Evolutionary conservation across 768 basidiomycete species (phyloP).

Genomic region (Agaricus bisporus): DNA sequence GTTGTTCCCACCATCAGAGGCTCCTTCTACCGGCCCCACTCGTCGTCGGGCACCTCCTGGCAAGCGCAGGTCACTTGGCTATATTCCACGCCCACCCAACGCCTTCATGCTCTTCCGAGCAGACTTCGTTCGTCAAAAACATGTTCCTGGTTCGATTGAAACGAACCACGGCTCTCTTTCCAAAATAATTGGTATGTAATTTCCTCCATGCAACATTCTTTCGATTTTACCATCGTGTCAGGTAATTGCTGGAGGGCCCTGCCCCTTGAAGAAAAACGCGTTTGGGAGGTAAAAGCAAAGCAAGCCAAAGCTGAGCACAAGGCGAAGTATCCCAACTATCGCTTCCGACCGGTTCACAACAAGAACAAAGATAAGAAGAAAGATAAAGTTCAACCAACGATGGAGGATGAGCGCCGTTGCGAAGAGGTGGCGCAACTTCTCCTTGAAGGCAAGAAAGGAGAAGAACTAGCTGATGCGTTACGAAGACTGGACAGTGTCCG

Average conservation of each 20-base stretch:
- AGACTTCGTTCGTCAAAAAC: constrained; percentile 73
- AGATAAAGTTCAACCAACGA: constrained; percentile 29
- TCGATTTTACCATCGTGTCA: constrained; percentile 14
- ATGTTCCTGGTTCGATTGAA: constrained; percentile 74
- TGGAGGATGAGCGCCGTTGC: constrained; percentile 60
- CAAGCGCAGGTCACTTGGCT: constrained; percentile 52
- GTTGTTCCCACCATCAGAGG: constrained; percentile 18
- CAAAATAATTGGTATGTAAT: constrained; percentile 55
- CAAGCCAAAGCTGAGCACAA: constrained; percentile 72
- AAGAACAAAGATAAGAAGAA: constrained; percentile 37
- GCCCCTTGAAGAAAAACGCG: constrained; percentile 61
- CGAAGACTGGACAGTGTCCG: constrained; percentile 41
- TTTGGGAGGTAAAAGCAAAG: constrained; percentile 71
- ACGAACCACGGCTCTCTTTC: constrained; percentile 69
- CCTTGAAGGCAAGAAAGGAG: constrained; percentile 65
- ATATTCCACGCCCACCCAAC: constrained; percentile 79
- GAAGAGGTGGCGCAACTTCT: constrained; percentile 61
- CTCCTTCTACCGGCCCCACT: constrained; percentile 13
- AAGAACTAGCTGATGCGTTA: constrained; percentile 57
- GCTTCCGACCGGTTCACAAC: constrained; percentile 50
- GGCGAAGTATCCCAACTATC: constrained; percentile 60
- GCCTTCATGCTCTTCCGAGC: constrained; percentile 87
- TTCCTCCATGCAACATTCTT: constrained; percentile 21
- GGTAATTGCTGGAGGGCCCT: constrained; percentile 75
- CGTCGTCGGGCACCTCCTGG: constrained; percentile 39